Conservation (phyloP, 257 asterid genomes). For the Rehmannia glutinosa region DNA sequence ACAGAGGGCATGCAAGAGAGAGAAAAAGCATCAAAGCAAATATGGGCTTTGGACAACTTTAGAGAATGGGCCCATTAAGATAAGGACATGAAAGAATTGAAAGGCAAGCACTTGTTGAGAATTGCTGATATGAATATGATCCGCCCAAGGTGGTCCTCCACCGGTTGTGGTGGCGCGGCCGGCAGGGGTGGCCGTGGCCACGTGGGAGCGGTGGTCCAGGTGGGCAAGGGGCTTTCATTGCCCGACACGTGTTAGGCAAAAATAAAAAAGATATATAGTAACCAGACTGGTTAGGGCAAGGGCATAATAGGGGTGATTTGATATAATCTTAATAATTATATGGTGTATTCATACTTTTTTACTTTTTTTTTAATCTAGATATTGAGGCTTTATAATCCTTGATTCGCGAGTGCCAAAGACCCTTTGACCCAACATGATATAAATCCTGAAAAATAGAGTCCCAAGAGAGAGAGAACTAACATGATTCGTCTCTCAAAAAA, state of each 20-base stretch:
- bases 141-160: conserved; percentile 60
- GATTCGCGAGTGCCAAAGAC: too few species aligned
- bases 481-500: too few species aligned
- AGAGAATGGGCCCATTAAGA: conserved; percentile 55
- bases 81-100: conserved; percentile 57
- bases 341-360: too few species aligned
- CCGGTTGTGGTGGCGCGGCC: conserved; percentile 52
- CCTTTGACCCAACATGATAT: too few species aligned
- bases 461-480: too few species aligned
- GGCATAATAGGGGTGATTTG: background rate
- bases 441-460: too few species aligned
- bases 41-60: conserved; percentile 42
- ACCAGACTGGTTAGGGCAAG: conserved; percentile 36
- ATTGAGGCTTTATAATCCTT: too few species aligned
- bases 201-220: conserved; percentile 86
- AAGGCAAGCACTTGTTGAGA: conserved; percentile 36
- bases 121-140: conserved; percentile 16
- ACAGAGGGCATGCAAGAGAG: background rate
- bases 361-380: too few species aligned
- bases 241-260: conserved; percentile 31
- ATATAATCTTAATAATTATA: background rate
- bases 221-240: conserved; percentile 19
- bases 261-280: conserved; percentile 15
- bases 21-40: conserved; percentile 23
- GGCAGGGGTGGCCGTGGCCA: conserved; percentile 68